Percentiles rank a stretch among this genome's conserved stretches.
phyloP scores from a whole-genome alignment of 257 asterid genomes.

The Phtheirospermum japonicum region DNA sequence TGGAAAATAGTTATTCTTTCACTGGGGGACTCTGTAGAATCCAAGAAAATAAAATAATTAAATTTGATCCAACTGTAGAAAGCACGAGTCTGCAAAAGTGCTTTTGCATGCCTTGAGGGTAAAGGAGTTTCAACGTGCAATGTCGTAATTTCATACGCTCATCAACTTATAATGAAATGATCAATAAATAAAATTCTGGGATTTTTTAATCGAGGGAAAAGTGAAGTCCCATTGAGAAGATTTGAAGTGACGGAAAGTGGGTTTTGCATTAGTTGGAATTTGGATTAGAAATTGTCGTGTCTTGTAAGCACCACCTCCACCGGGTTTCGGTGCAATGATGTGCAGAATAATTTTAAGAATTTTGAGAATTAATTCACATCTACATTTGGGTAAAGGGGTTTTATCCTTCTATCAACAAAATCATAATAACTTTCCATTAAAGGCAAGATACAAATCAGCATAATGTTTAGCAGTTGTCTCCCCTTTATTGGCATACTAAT shows the following conservation, averaged over 20 bases:
- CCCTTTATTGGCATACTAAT: neutral
- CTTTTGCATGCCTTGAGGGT: neutral
- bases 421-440: neutral
- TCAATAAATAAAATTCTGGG: neutral
- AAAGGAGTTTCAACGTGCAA: neutral
- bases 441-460: constrained; percentile 1
- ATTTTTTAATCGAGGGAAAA: neutral
- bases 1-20: constrained; percentile 11
- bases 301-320: neutral
- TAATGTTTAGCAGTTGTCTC: neutral
- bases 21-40: constrained; percentile 18
- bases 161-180: constrained; percentile 11
- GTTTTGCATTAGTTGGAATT: constrained; percentile 4
- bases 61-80: neutral
- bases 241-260: neutral
- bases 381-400: neutral
- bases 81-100: constrained; percentile 3
- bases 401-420: constrained; percentile 5
- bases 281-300: neutral
- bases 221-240: neutral
- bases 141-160: constrained; percentile 5
- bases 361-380: neutral
- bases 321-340: neutral
- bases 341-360: neutral
- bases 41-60: constrained; percentile 2